A percentile compares a stretch with the other conserved stretches of the same genome.
Evolutionary conservation across 192 early-diverging fungal species (phyloP).

Genomic region (Podila verticillata): DNA sequence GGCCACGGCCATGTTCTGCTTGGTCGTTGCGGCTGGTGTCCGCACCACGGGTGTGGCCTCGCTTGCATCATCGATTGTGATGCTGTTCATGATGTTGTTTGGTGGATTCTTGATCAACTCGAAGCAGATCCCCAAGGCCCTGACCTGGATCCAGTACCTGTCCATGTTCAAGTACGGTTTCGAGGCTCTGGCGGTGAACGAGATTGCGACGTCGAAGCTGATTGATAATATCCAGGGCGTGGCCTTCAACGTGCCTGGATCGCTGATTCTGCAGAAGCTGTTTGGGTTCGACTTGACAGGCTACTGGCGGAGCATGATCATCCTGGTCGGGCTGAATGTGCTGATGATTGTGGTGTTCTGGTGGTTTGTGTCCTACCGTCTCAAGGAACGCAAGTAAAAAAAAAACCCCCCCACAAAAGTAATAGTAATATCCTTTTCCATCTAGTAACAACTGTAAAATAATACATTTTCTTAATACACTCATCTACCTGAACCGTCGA

Average conservation of each 20-base stretch:
- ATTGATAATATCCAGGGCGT: constrained; percentile 51
- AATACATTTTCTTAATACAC: too few relatives aligned
- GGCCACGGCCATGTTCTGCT: constrained; percentile 67
- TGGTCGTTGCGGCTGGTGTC: constrained; percentile 67
- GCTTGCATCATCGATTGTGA: constrained; percentile 68
- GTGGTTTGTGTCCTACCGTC: constrained; percentile 26
- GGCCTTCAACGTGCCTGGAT: constrained; percentile 37
- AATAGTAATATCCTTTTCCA: not conserved
- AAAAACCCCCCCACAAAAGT: not conserved
- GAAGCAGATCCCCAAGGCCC: constrained; percentile 66
- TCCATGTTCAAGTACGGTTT: constrained; percentile 79
- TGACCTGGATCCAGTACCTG: constrained; percentile 77
- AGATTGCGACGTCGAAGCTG: constrained; percentile 26
- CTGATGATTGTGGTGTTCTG: constrained; percentile 36
- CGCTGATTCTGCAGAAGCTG: constrained; percentile 48
- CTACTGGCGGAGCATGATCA: constrained; percentile 38
- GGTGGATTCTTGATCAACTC: constrained; percentile 79
- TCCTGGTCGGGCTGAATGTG: constrained; percentile 32
- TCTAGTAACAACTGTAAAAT: too few relatives aligned
- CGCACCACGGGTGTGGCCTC: constrained; percentile 66
- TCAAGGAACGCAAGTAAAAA: constrained; percentile 52
- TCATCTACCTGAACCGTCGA: too few relatives aligned
- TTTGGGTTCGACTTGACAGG: constrained; percentile 53
- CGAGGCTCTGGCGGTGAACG: constrained; percentile 79
- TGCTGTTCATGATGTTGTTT: constrained; percentile 84